These are phyloP conservation scores for Solanum chaucha DNA, from an alignment of 257 asterid species.

Conservation along the genomic window DNA sequence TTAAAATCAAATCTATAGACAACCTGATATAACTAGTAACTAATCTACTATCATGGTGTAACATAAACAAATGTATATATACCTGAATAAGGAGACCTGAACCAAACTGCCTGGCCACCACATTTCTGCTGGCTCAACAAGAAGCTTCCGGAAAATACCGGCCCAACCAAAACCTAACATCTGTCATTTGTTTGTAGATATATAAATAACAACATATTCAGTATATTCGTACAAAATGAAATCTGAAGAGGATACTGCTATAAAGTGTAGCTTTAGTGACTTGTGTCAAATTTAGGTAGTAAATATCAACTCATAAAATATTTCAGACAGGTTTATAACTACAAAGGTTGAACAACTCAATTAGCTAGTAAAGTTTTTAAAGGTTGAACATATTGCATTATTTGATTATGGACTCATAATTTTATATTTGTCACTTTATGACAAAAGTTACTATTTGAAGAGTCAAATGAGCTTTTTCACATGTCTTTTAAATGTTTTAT, in stretches of 20 bases:
- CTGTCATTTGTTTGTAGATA: slow-evolving; percentile 7
- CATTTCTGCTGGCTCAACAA: slow-evolving; percentile 52
- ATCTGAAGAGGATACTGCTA: not conserved
- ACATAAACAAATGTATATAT: not conserved
- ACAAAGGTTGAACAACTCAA: not conserved
- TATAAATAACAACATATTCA: not conserved
- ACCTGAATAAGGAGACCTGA: slow-evolving; percentile 55
- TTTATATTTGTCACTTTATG: not conserved
- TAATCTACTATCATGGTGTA: not conserved
- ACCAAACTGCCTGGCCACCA: slow-evolving; percentile 56
- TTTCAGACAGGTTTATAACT: not conserved
- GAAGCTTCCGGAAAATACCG: slow-evolving; percentile 34
- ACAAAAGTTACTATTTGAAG: not conserved
- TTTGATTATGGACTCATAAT: not conserved
- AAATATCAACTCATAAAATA: not conserved
- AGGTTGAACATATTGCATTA: not conserved
- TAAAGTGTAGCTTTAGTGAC: not conserved
- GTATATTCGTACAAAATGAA: not conserved
- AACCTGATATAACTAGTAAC: not conserved
- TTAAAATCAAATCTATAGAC: not conserved
- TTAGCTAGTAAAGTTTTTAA: not conserved
- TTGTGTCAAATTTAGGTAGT: not conserved
- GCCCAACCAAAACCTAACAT: slow-evolving; percentile 58
- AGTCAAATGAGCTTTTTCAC: not conserved
- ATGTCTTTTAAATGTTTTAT: not conserved